These are phyloP conservation scores for Tuctoria greenei DNA, from an alignment of 176 grass and related monocot genomes.

Conservation along the genomic window DNA sequence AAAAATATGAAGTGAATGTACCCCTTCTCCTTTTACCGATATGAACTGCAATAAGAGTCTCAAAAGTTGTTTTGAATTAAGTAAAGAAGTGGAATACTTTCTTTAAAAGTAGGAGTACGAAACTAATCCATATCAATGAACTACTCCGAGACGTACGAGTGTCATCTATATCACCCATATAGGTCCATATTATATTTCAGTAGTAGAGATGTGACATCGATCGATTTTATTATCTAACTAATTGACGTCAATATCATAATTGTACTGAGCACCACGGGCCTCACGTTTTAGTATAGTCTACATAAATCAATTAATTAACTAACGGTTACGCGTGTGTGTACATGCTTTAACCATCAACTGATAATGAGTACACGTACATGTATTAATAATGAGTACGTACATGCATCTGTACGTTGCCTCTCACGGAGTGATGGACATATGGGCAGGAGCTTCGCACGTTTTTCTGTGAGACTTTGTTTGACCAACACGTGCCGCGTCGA, in stretches of 20 bases:
- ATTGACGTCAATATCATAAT: background rate
- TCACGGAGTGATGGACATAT: background rate
- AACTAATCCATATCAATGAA: background rate
- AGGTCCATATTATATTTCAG: background rate
- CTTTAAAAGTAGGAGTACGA: background rate
- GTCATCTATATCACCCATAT: background rate
- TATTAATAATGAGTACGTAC: background rate
- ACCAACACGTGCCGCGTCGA: too few species aligned
- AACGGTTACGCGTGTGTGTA: background rate
- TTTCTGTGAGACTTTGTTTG: background rate
- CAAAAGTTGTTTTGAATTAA: too few species aligned
- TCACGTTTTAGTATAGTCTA: background rate
- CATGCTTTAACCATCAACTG: background rate
- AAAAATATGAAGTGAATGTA: too few species aligned
- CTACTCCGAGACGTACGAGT: background rate
- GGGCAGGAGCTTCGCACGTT: background rate
- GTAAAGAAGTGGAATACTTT: too few species aligned
- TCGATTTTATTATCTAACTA: background rate
- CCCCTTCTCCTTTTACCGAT: too few species aligned
- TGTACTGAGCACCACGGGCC: background rate
- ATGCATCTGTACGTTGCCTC: background rate
- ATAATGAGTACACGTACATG: background rate
- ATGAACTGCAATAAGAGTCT: too few species aligned
- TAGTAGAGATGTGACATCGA: background rate
- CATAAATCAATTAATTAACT: background rate